Percentiles rank a stretch among this genome's conserved stretches.
phyloP scores from a whole-genome alignment of 345 rosid species.

The Arabidopsis arenosa region DNA sequence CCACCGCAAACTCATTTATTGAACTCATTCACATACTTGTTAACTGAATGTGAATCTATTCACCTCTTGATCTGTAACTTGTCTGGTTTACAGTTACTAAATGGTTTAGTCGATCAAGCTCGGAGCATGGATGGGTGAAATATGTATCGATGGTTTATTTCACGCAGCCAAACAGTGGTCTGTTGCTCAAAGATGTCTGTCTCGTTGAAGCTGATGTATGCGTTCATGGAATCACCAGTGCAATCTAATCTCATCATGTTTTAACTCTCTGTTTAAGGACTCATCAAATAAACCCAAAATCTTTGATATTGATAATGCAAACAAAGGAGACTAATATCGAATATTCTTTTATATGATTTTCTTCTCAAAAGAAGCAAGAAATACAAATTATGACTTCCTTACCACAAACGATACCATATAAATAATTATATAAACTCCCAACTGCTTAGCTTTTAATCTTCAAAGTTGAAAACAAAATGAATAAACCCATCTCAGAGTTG shows the following conservation, averaged over 20 bases:
- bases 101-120: constrained; percentile 39
- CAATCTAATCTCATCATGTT: constrained; percentile 24
- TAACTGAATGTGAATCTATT: background rate
- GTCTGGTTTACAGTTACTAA: constrained; percentile 29
- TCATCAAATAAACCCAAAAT: constrained; percentile 4
- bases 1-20: constrained; percentile 5
- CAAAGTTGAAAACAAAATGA: constrained; percentile 24
- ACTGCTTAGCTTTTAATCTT: background rate
- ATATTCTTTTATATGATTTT: constrained; percentile 10
- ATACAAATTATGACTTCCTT: constrained; percentile 39
- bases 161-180: constrained; percentile 44
- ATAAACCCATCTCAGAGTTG: constrained; percentile 33
- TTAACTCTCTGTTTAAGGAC: background rate
- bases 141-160: constrained; percentile 44
- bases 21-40: background rate
- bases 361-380: constrained; percentile 25
- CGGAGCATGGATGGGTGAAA: constrained; percentile 46
- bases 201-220: constrained; percentile 46
- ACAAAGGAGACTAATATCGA: background rate
- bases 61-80: constrained; percentile 21
- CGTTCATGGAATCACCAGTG: constrained; percentile 38
- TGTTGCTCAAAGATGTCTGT: constrained; percentile 44
- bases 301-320: constrained; percentile 25
- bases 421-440: constrained; percentile 12
- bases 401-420: constrained; percentile 19